These are phyloP conservation scores for Noccaea bulbosa DNA, from an alignment of 345 rosid genomes.

Conservation along the genomic window DNA sequence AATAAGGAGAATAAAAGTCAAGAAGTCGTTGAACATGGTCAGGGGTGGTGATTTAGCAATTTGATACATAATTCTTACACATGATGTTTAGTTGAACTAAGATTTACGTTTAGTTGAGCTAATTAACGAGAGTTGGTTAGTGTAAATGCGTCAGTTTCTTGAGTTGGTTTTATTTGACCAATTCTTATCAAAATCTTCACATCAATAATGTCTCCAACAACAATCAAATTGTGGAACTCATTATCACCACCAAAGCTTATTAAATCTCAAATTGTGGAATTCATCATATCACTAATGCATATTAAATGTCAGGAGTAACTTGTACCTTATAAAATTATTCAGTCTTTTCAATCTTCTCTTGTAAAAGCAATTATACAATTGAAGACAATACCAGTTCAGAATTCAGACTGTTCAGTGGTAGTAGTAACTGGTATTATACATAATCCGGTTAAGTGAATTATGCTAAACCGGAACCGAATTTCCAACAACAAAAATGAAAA, in stretches of 20 bases:
- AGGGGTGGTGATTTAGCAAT: conserved; percentile 2
- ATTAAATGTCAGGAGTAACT: conserved; percentile 4
- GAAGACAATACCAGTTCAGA: not conserved
- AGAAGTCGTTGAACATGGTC: conserved; percentile 36
- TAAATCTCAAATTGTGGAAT: not conserved
- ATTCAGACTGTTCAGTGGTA: not conserved
- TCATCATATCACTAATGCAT: no score
- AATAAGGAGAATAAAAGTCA: conserved; percentile 17
- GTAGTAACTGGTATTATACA: not conserved
- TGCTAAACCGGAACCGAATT: not conserved
- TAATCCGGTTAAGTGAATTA: not conserved
- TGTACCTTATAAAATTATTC: not conserved
- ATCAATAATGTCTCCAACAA: conserved; percentile 11
- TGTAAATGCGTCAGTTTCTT: conserved; percentile 20
- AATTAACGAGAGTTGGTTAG: conserved; percentile 34
- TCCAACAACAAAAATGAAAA: not conserved
- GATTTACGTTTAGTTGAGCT: conserved; percentile 33
- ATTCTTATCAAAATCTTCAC: not conserved
- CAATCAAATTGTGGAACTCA: conserved; percentile 17
- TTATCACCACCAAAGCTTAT: conserved; percentile 21
- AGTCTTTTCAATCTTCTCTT: conserved; percentile 6
- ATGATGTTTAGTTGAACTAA: conserved; percentile 34
- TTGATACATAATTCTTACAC: not conserved
- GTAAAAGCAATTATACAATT: not conserved
- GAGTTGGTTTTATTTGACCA: conserved; percentile 27